Conservation (phyloP, 2,329 filamentous ascomycete genomes). For the Decorospora gaudefroyi region DNA sequence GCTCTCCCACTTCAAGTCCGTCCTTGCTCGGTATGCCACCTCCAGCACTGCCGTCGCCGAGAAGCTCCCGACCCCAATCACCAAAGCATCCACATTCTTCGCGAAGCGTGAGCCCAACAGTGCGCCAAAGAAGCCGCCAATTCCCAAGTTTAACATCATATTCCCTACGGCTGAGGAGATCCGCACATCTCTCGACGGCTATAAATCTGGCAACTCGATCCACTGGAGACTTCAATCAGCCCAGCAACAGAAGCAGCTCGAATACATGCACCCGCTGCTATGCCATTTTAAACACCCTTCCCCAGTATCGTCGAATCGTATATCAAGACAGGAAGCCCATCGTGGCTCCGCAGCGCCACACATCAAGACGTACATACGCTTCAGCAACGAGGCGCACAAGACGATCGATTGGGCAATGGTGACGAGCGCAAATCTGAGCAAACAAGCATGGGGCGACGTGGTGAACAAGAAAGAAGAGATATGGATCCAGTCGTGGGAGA, state of each 20-base stretch:
- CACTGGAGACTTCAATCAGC: constrained; percentile 75
- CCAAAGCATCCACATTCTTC: constrained; percentile 17
- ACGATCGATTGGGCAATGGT: constrained; percentile 81
- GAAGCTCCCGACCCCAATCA: background rate
- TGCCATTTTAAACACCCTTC: constrained; percentile 68
- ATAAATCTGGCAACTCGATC: constrained; percentile 75
- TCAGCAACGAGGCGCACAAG: constrained; percentile 46
- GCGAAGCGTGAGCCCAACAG: constrained; percentile 6
- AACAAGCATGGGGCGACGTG: constrained; percentile 82
- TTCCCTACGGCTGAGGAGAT: constrained; percentile 84
- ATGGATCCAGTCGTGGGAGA: constrained; percentile 78
- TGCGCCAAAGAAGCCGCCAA: constrained; percentile 44
- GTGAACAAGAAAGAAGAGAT: constrained; percentile 62
- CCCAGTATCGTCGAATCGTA: background rate
- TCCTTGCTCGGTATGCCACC: constrained; percentile 28
- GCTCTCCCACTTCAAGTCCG: constrained; percentile 62
- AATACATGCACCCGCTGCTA: constrained; percentile 71
- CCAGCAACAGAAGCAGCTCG: constrained; percentile 73
- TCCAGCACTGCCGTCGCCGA: background rate
- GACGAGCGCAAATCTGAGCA: constrained; percentile 89
- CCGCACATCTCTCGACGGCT: constrained; percentile 75
- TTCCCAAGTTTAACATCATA: constrained; percentile 68
- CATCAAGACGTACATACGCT: constrained; percentile 86
- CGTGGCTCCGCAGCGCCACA: constrained; percentile 74
- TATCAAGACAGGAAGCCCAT: constrained; percentile 25